These are phyloP conservation scores for Narthecium ossifragum DNA, from an alignment of 106 monocot species.

Conservation along the genomic window DNA sequence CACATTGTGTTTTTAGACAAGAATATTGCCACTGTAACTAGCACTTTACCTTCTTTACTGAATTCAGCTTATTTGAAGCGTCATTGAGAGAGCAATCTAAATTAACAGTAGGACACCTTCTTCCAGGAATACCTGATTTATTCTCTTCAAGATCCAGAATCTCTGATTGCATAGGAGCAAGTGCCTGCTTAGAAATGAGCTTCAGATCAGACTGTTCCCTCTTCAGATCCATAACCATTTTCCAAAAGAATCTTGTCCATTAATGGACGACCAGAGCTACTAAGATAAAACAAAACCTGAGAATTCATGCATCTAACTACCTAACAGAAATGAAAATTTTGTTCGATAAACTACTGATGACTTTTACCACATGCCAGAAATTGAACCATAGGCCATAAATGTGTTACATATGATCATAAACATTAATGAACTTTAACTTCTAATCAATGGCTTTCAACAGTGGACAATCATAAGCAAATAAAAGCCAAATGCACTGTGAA, in stretches of 20 bases:
- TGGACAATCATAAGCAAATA: no score
- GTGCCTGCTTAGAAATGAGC: not conserved
- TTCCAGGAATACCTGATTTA: slow-evolving; percentile 1
- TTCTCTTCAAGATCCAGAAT: slow-evolving; percentile 7
- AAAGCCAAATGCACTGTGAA: no score
- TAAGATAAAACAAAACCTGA: not conserved
- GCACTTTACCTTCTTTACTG: slow-evolving; percentile 7
- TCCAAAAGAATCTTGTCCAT: not conserved
- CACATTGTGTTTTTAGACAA: no score
- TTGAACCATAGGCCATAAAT: no score
- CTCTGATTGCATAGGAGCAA: not conserved
- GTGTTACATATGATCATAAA: no score
- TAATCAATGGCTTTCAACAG: no score
- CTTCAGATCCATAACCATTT: slow-evolving; percentile 13
- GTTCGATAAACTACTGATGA: no score
- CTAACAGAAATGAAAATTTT: no score
- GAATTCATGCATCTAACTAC: not conserved
- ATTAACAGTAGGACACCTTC: not conserved
- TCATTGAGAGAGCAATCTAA: not conserved
- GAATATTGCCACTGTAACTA: not conserved
- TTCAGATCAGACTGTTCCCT: slow-evolving; percentile 11
- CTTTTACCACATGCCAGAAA: no score
- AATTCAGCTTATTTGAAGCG: not conserved
- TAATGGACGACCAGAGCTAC: no score
- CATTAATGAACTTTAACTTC: no score